phyloP scores from a whole-genome alignment of 2,329 filamentous ascomycete species.

The Epichloe typhina region DNA sequence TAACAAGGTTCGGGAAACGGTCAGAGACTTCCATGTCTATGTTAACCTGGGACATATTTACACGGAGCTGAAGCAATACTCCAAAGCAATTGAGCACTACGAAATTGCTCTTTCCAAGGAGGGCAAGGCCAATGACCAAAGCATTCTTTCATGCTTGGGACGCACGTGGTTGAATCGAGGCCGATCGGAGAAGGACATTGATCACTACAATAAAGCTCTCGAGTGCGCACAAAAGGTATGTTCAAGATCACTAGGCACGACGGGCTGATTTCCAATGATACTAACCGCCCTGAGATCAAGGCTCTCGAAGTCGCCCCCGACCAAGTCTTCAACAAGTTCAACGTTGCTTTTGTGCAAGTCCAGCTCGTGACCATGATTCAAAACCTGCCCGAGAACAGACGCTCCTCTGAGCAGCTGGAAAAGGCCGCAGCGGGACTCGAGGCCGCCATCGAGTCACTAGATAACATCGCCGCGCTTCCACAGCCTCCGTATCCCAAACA shows the following conservation, averaged over 20 bases:
- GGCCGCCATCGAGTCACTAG: slow-evolving; percentile 62
- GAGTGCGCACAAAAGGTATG: slow-evolving; percentile 49
- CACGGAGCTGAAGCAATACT: slow-evolving; percentile 78
- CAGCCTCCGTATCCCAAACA: slow-evolving; percentile 77
- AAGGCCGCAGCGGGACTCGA: slow-evolving; percentile 70
- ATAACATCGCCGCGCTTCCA: slow-evolving; percentile 48
- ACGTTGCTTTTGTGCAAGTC: slow-evolving; percentile 94
- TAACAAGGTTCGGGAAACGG: slow-evolving; percentile 76
- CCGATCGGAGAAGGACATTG: slow-evolving; percentile 45
- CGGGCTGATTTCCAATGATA: background rate
- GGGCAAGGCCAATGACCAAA: slow-evolving; percentile 57
- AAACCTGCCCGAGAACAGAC: slow-evolving; percentile 58
- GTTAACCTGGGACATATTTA: slow-evolving; percentile 92
- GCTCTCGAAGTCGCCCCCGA: slow-evolving; percentile 69
- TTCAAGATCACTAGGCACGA: too few species aligned
- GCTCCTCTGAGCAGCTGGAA: slow-evolving; percentile 68
- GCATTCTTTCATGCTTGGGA: slow-evolving; percentile 73
- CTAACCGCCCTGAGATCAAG: slow-evolving; percentile 21
- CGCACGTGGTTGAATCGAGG: slow-evolving; percentile 78
- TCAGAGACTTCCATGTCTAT: slow-evolving; percentile 78
- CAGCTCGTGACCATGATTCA: slow-evolving; percentile 78
- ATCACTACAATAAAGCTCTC: slow-evolving; percentile 43
- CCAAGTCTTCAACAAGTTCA: slow-evolving; percentile 88
- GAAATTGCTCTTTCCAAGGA: slow-evolving; percentile 73
- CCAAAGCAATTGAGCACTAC: slow-evolving; percentile 88